Conservation (phyloP, 1,284 basidiomycete species). For the Taiwanofungus camphoratus region DNA sequence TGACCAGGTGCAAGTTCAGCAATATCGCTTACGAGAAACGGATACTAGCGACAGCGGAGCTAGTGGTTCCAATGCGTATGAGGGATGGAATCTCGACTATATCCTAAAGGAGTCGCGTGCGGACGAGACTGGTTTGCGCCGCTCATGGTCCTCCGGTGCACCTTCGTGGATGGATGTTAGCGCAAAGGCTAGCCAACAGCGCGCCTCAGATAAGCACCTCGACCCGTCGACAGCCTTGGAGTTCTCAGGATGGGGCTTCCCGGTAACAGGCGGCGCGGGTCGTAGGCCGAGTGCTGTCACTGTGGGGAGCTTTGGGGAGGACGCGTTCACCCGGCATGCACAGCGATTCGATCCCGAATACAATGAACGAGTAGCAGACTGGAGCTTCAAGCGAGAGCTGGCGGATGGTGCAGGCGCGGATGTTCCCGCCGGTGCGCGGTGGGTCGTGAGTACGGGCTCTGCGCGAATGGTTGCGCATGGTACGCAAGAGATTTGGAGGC, state of each 20-base stretch:
- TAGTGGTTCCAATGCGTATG: constrained; percentile 20
- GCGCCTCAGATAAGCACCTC: neutral
- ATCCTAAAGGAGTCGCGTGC: constrained; percentile 28
- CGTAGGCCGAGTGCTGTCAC: constrained; percentile 47
- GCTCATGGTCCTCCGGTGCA: constrained; percentile 29
- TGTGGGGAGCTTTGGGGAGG: constrained; percentile 40
- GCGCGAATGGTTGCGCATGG: constrained; percentile 33
- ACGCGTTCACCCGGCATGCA: constrained; percentile 53
- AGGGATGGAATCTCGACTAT: constrained; percentile 40
- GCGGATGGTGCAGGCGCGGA: constrained; percentile 32
- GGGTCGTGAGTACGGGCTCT: constrained; percentile 7
- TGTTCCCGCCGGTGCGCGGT: constrained; percentile 15
- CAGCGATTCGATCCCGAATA: constrained; percentile 44
- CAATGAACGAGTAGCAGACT: constrained; percentile 40
- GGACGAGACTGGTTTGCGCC: constrained; percentile 24
- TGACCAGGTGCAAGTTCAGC: too few relatives aligned
- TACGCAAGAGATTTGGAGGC: constrained; percentile 62
- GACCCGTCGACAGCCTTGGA: constrained; percentile 4
- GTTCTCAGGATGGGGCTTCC: constrained; percentile 6
- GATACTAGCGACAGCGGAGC: constrained; percentile 5
- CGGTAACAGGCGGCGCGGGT: constrained; percentile 13
- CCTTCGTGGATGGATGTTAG: constrained; percentile 31
- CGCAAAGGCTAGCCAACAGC: neutral
- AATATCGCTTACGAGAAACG: too few relatives aligned
- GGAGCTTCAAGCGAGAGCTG: constrained; percentile 60